Evolutionary conservation across 345 rosid species (phyloP), one percentile per base, ranked within the genome.

Genomic region (Brassica juncea): DNA sequence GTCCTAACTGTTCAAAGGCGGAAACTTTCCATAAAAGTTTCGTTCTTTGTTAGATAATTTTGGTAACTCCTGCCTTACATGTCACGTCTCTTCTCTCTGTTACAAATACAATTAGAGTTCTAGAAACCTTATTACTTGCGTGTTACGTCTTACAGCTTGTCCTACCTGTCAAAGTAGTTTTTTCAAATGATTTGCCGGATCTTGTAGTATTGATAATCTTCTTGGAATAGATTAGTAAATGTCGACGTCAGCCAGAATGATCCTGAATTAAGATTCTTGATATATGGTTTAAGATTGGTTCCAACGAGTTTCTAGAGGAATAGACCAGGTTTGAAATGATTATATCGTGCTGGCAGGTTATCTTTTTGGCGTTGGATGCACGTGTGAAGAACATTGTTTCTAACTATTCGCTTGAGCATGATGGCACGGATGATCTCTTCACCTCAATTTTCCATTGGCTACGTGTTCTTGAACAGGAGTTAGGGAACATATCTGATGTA

Each of bases 301-400:
- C 64, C 25, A 59, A 23, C 31, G 31, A 59, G 15, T 59, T 57
- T 59, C 27, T 57, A 2, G 30, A 58, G 23, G 30, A 58, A 58
- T 2, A 47, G 54, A 47, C 54, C 3, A n/a, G 4, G 34, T 59
- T 10, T 77, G 68, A 54, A 49, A 52, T 68, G 57, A 37, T 76
- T 66, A 49, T 54, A 77, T 63, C 78, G 58, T 42, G 7, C 34
- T 85, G 75, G 82, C 91, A 94, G 97, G 97, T 94, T 49, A 89
- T 94, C 75, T 92, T 94, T 85, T 87, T 86, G 15, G 98, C 98
- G 25, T 91, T 94, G 34, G 97, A 94, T 78, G 84, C 79, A 77
- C 93, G 97, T 6, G 98, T 94, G 74, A 92, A 94, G 86, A 94
- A 94, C 86, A 89, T 94, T 32, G 96, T 97, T 39, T 86, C 88